Conservation (phyloP, 805 yeast species). For the Phaffomyces thermotolerans region DNA sequence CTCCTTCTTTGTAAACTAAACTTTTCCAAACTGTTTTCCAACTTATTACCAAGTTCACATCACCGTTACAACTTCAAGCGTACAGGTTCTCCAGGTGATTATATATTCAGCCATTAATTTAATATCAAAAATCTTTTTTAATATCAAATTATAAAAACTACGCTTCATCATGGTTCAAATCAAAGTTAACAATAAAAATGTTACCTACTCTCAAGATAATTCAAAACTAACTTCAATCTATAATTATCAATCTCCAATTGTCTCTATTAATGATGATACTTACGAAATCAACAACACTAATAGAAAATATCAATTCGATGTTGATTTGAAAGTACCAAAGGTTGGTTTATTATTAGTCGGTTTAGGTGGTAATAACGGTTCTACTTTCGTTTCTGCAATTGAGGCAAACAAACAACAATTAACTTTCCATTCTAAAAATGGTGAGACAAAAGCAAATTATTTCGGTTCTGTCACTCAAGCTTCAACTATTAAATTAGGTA, state of each 20-base stretch:
- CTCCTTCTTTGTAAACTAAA: not conserved
- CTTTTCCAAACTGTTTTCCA: conserved; percentile 20
- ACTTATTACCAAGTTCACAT: conserved; percentile 21
- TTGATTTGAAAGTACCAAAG: conserved; percentile 74
- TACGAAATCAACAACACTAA: conserved; percentile 67
- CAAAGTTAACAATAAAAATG: conserved; percentile 47
- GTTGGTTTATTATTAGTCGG: conserved; percentile 90
- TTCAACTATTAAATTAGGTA: conserved; percentile 83
- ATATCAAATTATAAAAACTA: conserved; percentile 3
- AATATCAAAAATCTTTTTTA: not conserved
- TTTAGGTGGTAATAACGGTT: conserved; percentile 94
- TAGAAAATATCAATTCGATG: conserved; percentile 76
- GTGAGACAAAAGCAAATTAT: conserved; percentile 65
- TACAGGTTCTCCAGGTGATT: conserved; percentile 21
- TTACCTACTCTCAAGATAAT: conserved; percentile 37
- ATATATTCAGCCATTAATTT: conserved; percentile 15
- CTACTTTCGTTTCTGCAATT: conserved; percentile 79
- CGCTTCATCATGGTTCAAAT: conserved; percentile 25
- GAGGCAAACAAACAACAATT: conserved; percentile 79
- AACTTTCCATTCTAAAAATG: conserved; percentile 72
- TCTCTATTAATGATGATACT: conserved; percentile 38
- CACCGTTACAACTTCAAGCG: conserved; percentile 25
- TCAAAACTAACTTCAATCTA: conserved; percentile 48
- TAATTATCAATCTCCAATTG: conserved; percentile 65
- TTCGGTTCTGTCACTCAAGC: conserved; percentile 94